Evolutionary conservation across 2,329 filamentous ascomycete species (phyloP), one percentile per base, ranked within the genome.

Genomic region (Sporothrix dimorphospora): DNA sequence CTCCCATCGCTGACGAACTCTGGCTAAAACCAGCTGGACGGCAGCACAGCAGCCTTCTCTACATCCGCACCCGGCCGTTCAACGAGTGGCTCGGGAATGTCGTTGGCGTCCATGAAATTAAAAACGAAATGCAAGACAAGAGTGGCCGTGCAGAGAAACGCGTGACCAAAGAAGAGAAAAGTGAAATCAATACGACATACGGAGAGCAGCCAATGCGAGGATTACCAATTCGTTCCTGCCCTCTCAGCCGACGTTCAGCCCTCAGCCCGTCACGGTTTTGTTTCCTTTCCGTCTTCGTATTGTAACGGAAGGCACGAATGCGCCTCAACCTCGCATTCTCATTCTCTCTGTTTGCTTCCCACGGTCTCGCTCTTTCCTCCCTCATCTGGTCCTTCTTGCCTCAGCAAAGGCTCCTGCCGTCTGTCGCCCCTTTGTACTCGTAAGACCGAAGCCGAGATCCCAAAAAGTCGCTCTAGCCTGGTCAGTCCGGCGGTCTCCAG

Each of bases 391-490:
- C 6, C 34, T 27, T 16, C 49, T n/a, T 24, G 24, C 66, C 30
- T 55, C 34, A 34, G 21, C 45, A 27, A 11, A 34, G 24, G 27
- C 49, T 40, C 30, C 24, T 49, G 12, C 59, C 63, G n/a, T 40
- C 65, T 38, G 21, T 38, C 47, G n/a, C n/a, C 65, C 30, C 47
- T 69, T 42, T 69, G 70, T 40, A 66, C 69, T 71, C 59, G 59
- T 57, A 57, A 45, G 12, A 63, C 59, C 16, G 21, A 4, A 67
- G 63, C 24, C 51, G 61, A 47, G 34, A 68, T 68, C 40, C 53
- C 42, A 34, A 49, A 67, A 63, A 51, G 63, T 57, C 70, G 70
- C 70, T 72, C 63, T 53, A 68, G 63, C 24, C 51, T 66, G 53
- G 49, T 21, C 65, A 40, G 47, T 51, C 27, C 45, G 40, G 42